These are phyloP conservation scores for Ophiosphaerella korrae DNA, from an alignment of 2,329 filamentous ascomycete species.

Conservation along the genomic window DNA sequence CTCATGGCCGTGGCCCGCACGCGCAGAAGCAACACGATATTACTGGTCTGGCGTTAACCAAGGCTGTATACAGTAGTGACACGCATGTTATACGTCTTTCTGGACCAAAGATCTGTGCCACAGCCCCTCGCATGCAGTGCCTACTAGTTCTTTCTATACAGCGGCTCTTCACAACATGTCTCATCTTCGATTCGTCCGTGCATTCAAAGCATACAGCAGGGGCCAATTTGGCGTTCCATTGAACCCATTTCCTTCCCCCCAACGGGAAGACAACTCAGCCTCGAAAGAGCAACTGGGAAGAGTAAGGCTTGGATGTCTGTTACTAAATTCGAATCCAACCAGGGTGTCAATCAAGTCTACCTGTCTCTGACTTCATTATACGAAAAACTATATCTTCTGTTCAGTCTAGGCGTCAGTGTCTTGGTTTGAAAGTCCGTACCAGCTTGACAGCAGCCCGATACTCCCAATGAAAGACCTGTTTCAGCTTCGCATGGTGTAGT, in stretches of 20 bases:
- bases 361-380: constrained; percentile 28
- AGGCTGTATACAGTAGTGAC: constrained; percentile 9
- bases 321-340: constrained; percentile 17
- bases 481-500: constrained; percentile 27
- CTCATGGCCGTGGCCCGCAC: constrained; percentile 25
- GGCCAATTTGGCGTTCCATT: constrained; percentile 17
- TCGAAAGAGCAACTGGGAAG: constrained; percentile 18
- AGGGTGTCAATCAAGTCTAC: constrained; percentile 22
- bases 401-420: constrained; percentile 18
- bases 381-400: constrained; percentile 31
- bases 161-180: constrained; percentile 4
- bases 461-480: constrained; percentile 6
- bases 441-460: constrained; percentile 13
- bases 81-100: constrained; percentile 12
- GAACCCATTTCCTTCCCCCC: constrained; percentile 27
- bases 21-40: constrained; percentile 13
- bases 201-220: constrained; percentile 12
- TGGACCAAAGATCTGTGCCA: constrained; percentile 27
- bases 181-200: constrained; percentile 21
- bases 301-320: constrained; percentile 31
- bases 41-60: constrained; percentile 17
- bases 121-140: constrained; percentile 23
- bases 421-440: constrained; percentile 10
- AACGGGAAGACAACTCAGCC: constrained; percentile 37
- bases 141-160: constrained; percentile 8